Evolutionary conservation across 2,329 filamentous ascomycete species (phyloP).

Genomic region (Ophiostoma piceae): DNA sequence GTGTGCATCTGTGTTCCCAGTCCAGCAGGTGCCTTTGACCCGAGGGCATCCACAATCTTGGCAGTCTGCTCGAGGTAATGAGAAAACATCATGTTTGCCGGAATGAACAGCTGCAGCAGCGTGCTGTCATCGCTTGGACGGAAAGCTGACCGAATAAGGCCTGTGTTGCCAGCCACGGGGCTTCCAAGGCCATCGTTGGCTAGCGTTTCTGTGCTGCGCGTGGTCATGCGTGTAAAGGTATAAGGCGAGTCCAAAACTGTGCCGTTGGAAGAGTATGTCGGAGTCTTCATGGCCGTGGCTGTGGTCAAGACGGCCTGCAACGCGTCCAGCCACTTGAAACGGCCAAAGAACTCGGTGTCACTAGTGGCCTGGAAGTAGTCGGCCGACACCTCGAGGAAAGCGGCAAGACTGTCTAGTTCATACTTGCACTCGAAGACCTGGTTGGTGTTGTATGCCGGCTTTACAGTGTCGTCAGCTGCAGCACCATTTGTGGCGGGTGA

Average conservation of each 20-base stretch:
- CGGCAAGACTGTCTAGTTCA: constrained; percentile 83
- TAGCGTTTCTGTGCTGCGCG: constrained; percentile 73
- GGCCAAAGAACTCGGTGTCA: constrained; percentile 68
- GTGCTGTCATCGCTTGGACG: constrained; percentile 85
- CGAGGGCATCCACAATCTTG: constrained; percentile 42
- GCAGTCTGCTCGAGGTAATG: constrained; percentile 52
- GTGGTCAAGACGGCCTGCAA: constrained; percentile 64
- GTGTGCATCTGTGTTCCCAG: constrained; percentile 50
- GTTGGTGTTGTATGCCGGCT: constrained; percentile 59
- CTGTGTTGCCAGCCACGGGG: constrained; percentile 72
- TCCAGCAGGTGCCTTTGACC: constrained; percentile 37
- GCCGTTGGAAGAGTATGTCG: constrained; percentile 64
- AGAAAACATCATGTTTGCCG: constrained; percentile 81
- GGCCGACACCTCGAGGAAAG: constrained; percentile 75
- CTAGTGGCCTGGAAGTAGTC: constrained; percentile 72
- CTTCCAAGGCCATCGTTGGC: constrained; percentile 71
- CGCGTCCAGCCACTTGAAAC: constrained; percentile 65
- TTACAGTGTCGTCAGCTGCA: constrained; percentile 55
- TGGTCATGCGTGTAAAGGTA: constrained; percentile 69
- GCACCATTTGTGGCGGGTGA: constrained; percentile 52
- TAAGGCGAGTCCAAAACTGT: constrained; percentile 57
- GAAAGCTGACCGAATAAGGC: constrained; percentile 81
- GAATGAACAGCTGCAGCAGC: constrained; percentile 80
- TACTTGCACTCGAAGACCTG: constrained; percentile 94
- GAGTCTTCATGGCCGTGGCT: constrained; percentile 63